Conservation (phyloP, 345 rosid genomes). For the Zanthoxylum bungeanum region DNA sequence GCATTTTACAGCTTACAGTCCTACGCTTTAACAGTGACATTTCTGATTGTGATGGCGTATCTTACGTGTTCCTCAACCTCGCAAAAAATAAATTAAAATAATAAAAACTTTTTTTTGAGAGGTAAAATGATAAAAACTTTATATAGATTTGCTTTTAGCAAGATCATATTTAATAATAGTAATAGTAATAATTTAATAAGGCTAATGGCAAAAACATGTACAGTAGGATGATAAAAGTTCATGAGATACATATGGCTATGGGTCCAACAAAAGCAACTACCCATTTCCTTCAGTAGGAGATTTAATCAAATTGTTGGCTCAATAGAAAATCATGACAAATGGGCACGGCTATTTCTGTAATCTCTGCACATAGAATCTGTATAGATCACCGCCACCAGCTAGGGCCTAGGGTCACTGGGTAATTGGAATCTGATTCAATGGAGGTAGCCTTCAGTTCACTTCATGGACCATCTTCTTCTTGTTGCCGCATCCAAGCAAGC, state of each 20-base stretch:
- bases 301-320: neutral
- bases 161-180: neutral
- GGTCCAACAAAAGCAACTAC: neutral
- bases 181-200: too few species aligned
- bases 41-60: neutral
- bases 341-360: neutral
- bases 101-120: too few species aligned
- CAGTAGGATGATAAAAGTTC: neutral
- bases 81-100: too few species aligned
- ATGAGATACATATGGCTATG: too few species aligned
- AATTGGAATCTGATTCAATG: conserved; percentile 38
- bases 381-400: neutral
- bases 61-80: neutral
- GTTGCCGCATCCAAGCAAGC: conserved; percentile 27
- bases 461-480: conserved; percentile 17
- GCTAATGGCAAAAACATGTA: neutral
- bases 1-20: too few species aligned
- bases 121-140: too few species aligned
- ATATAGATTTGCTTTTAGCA: neutral
- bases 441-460: conserved; percentile 6
- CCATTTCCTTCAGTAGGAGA: neutral
- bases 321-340: neutral
- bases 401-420: conserved; percentile 7
- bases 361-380: neutral
- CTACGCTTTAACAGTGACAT: neutral